phyloP scores from a whole-genome alignment of 2,329 filamentous ascomycete genomes.

The Aspergillus sp. region DNA sequence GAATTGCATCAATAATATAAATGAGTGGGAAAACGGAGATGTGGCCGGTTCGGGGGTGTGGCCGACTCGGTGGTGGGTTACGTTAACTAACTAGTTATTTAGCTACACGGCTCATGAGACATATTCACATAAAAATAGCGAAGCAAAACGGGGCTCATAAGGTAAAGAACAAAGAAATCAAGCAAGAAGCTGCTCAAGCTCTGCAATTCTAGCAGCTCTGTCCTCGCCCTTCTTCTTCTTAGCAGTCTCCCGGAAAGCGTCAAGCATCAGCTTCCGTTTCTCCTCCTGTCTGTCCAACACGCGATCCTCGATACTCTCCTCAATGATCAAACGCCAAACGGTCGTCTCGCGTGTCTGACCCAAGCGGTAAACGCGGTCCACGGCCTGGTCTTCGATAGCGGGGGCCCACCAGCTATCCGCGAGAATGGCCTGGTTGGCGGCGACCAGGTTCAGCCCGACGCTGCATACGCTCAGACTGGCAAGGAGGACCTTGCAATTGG shows the following conservation, averaged over 20 bases:
- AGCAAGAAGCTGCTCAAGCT: conserved; percentile 34
- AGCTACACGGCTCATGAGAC: background rate
- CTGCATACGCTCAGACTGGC: conserved; percentile 76
- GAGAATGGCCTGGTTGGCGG: conserved; percentile 78
- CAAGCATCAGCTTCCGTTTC: conserved; percentile 69
- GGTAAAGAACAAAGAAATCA: conserved; percentile 2
- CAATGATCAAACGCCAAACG: conserved; percentile 75
- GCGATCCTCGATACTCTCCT: conserved; percentile 71
- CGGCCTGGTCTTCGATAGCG: conserved; percentile 84
- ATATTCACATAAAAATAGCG: background rate
- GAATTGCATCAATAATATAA: too few species aligned
- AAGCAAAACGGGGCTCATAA: background rate
- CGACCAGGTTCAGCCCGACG: conserved; percentile 78
- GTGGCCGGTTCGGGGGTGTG: too few species aligned
- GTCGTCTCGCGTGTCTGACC: conserved; percentile 74
- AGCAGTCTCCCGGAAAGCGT: conserved; percentile 70
- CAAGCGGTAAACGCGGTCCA: conserved; percentile 79
- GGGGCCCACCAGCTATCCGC: conserved; percentile 89
- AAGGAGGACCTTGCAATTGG: conserved; percentile 66
- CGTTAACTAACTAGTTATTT: too few species aligned
- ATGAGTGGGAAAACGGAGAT: too few species aligned
- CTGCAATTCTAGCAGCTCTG: conserved; percentile 47
- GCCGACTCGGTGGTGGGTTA: too few species aligned
- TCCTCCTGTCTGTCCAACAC: conserved; percentile 71
- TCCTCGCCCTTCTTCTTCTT: conserved; percentile 52